These are phyloP conservation scores for Apocynum venetum DNA, from an alignment of 257 asterid genomes.

Conservation along the genomic window DNA sequence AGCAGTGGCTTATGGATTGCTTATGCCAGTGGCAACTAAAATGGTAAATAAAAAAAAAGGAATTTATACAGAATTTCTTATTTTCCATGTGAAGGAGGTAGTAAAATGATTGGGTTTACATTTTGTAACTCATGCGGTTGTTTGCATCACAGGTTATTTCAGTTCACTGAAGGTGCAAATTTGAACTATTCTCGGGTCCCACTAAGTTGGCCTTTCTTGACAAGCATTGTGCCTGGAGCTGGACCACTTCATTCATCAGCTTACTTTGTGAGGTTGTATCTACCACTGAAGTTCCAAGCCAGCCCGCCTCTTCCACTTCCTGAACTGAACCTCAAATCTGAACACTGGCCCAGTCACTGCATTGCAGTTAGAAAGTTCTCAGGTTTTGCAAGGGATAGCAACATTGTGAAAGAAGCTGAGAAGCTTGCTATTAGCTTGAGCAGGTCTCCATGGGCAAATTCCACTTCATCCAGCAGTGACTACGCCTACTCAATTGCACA, in stretches of 20 bases:
- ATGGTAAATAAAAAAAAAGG: not conserved
- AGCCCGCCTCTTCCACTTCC: slow-evolving; percentile 77
- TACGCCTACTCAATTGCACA: slow-evolving; percentile 78
- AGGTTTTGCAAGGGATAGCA: slow-evolving; percentile 71
- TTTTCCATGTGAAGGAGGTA: not conserved
- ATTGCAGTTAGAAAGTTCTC: slow-evolving; percentile 75
- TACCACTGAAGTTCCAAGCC: slow-evolving; percentile 55
- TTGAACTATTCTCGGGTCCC: slow-evolving; percentile 61
- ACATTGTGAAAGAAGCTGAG: slow-evolving; percentile 76
- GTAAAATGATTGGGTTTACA: not conserved
- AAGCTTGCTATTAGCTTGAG: slow-evolving; percentile 67
- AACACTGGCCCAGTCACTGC: slow-evolving; percentile 53
- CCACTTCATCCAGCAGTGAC: slow-evolving; percentile 38
- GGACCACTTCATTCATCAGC: slow-evolving; percentile 88
- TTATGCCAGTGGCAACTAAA: not conserved
- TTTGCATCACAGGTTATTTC: slow-evolving; percentile 50
- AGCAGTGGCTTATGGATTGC: not conserved
- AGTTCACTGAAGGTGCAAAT: slow-evolving; percentile 81
- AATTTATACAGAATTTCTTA: not conserved
- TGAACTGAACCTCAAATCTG: slow-evolving; percentile 61
- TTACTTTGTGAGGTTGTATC: slow-evolving; percentile 47
- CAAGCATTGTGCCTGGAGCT: slow-evolving; percentile 78
- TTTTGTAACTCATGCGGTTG: not conserved
- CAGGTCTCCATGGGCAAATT: slow-evolving; percentile 61
- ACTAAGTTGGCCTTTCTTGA: slow-evolving; percentile 68